Conservation (phyloP, 1,284 basidiomycete species). For the Cryptococcus depauperatus region DNA sequence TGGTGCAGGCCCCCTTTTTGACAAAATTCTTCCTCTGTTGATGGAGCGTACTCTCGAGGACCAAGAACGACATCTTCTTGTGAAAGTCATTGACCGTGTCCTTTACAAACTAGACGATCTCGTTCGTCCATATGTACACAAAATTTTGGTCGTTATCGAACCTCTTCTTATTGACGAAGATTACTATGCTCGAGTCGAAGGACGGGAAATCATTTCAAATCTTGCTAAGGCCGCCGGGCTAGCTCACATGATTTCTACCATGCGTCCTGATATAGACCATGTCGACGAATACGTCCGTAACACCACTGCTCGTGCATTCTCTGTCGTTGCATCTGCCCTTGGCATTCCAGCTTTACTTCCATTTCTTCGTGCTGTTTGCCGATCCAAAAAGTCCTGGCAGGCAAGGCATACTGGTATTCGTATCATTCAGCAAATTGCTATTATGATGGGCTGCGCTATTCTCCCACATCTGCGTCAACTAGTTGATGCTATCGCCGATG, state of each 20-base stretch:
- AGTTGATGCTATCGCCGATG: slow-evolving; percentile 93
- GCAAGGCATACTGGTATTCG: slow-evolving; percentile 98
- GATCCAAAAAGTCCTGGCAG: slow-evolving; percentile 99
- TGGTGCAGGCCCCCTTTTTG: slow-evolving; percentile 96
- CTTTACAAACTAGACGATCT: slow-evolving; percentile 99
- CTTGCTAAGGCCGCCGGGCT: slow-evolving; percentile 97
- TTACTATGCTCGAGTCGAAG: slow-evolving; percentile 98
- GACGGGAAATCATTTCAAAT: slow-evolving; percentile 98
- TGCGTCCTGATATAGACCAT: slow-evolving; percentile 99
- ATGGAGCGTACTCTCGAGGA: slow-evolving; percentile 99
- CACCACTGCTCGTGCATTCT: slow-evolving; percentile 97
- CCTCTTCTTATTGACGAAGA: slow-evolving; percentile 98
- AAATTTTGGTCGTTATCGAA: slow-evolving; percentile 98
- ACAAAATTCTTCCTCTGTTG: slow-evolving; percentile 95
- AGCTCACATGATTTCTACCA: slow-evolving; percentile 99
- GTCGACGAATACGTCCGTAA: slow-evolving; percentile 99
- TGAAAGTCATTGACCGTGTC: slow-evolving; percentile 98
- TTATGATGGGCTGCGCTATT: slow-evolving; percentile 99
- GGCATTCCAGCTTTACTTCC: slow-evolving; percentile 96
- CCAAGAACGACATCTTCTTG: slow-evolving; percentile 94
- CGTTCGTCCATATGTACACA: slow-evolving; percentile 97
- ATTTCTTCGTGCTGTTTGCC: slow-evolving; percentile 96
- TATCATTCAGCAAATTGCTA: slow-evolving; percentile 98
- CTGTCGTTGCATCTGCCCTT: slow-evolving; percentile 95
- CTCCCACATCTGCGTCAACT: slow-evolving; percentile 93